These are phyloP conservation scores for Backusella morwellensis DNA, from an alignment of 192 early-diverging fungal genomes.

Conservation along the genomic window DNA sequence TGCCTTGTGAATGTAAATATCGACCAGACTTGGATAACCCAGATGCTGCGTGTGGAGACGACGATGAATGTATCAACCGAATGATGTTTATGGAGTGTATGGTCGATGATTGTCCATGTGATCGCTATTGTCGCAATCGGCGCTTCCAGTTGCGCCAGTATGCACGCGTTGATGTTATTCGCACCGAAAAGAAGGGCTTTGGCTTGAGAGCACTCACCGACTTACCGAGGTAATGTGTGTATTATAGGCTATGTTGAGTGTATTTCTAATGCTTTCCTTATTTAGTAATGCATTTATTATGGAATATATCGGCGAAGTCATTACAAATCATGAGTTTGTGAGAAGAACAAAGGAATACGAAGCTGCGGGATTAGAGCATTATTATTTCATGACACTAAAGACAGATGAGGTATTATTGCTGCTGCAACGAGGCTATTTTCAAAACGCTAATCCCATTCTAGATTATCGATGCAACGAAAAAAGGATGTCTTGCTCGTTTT, in stretches of 20 bases:
- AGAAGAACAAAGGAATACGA: constrained; percentile 84
- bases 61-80: constrained; percentile 90
- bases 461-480: constrained; percentile 93
- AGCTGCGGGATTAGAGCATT: constrained; percentile 80
- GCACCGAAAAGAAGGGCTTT: constrained; percentile 90
- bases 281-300: constrained; percentile 87
- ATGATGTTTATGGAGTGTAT: constrained; percentile 91
- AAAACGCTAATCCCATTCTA: constrained; percentile 20
- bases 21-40: constrained; percentile 59
- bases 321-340: constrained; percentile 76
- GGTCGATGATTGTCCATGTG: constrained; percentile 84
- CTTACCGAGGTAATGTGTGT: constrained; percentile 54
- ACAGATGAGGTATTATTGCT: constrained; percentile 68
- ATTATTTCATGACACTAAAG: constrained; percentile 97
- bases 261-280: neutral
- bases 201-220: constrained; percentile 77
- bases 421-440: neutral
- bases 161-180: constrained; percentile 82
- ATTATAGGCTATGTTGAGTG: neutral
- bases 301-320: constrained; percentile 97
- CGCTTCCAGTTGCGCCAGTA: constrained; percentile 88
- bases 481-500: constrained; percentile 92
- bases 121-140: constrained; percentile 86
- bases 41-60: constrained; percentile 82
- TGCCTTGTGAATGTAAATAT: constrained; percentile 79